Evolutionary conservation across 768 basidiomycete genomes (phyloP).

Genomic region (Cyclocybe aegerita): DNA sequence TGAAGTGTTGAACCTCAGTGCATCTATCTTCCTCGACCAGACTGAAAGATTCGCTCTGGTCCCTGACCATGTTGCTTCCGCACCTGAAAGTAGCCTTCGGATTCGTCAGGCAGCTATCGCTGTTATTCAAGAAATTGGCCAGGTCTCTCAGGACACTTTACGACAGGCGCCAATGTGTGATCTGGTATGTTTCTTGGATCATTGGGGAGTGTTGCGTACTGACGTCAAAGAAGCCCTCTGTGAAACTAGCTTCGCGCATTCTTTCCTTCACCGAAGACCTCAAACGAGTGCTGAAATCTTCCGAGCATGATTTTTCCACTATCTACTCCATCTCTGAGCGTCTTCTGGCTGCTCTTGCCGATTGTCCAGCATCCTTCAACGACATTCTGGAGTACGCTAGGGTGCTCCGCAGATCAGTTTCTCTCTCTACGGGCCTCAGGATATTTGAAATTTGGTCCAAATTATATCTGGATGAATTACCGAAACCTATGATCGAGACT

Average conservation of each 20-base stretch:
- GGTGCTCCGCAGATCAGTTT: conserved; percentile 47
- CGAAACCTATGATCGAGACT: conserved; percentile 6
- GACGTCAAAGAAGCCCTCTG: conserved; percentile 22
- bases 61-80: neutral
- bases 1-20: conserved; percentile 40
- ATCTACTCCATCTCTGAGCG: conserved; percentile 57
- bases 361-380: conserved; percentile 31
- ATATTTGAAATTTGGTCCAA: conserved; percentile 71
- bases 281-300: conserved; percentile 33
- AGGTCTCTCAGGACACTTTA: conserved; percentile 2
- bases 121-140: conserved; percentile 6
- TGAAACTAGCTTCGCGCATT: conserved; percentile 33
- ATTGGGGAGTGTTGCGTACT: neutral
- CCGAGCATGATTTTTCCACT: conserved; percentile 63
- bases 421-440: conserved; percentile 69
- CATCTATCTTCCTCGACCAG: conserved; percentile 37
- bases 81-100: conserved; percentile 7
- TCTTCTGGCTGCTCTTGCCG: conserved; percentile 43
- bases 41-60: conserved; percentile 13
- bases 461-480: conserved; percentile 30
- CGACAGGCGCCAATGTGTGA: neutral
- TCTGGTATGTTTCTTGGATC: conserved; percentile 2
- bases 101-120: conserved; percentile 7
- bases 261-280: conserved; percentile 42
- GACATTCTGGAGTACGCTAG: conserved; percentile 30